Conservation (phyloP, 2,329 filamentous ascomycete species). For the Teratosphaeriaceae sp. region DNA sequence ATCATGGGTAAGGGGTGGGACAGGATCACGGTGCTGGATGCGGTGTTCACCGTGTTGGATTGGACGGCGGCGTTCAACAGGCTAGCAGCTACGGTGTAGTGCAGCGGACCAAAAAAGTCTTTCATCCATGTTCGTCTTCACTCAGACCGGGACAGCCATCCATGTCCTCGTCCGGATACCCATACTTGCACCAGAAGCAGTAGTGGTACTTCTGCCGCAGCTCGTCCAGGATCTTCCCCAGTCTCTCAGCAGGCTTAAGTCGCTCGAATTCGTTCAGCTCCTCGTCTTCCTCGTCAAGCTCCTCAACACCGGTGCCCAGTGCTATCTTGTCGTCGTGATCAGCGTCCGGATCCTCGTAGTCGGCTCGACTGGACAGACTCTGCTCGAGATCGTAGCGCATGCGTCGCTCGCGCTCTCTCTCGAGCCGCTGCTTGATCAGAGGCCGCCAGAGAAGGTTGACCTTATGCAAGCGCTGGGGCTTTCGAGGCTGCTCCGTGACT, state of each 20-base stretch:
- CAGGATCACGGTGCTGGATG: not conserved
- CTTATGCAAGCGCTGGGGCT: slow-evolving; percentile 42
- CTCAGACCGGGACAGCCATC: slow-evolving; percentile 82
- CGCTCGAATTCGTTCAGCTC: slow-evolving; percentile 76
- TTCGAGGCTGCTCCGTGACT: slow-evolving; percentile 8
- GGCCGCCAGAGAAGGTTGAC: slow-evolving; percentile 74
- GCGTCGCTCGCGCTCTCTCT: slow-evolving; percentile 60
- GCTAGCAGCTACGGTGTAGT: not conserved
- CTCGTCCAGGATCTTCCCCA: slow-evolving; percentile 60
- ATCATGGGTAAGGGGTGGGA: not conserved
- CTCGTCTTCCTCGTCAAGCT: slow-evolving; percentile 70
- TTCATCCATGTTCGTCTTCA: slow-evolving; percentile 71
- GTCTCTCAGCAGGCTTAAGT: slow-evolving; percentile 57
- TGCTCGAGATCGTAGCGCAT: slow-evolving; percentile 62
- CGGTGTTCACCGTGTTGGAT: not conserved
- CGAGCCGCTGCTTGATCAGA: slow-evolving; percentile 61
- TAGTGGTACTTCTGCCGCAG: slow-evolving; percentile 68
- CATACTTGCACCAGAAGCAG: slow-evolving; percentile 94
- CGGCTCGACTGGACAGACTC: slow-evolving; percentile 56
- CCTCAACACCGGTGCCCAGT: slow-evolving; percentile 55
- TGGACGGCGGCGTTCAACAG: not conserved
- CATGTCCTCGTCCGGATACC: slow-evolving; percentile 66
- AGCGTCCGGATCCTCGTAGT: slow-evolving; percentile 61
- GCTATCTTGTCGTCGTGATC: slow-evolving; percentile 66
- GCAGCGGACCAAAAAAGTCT: not conserved